Base-by-base conservation (phyloP, 169 alveolate genomes). In the Plasmodium vinckei region DNA sequence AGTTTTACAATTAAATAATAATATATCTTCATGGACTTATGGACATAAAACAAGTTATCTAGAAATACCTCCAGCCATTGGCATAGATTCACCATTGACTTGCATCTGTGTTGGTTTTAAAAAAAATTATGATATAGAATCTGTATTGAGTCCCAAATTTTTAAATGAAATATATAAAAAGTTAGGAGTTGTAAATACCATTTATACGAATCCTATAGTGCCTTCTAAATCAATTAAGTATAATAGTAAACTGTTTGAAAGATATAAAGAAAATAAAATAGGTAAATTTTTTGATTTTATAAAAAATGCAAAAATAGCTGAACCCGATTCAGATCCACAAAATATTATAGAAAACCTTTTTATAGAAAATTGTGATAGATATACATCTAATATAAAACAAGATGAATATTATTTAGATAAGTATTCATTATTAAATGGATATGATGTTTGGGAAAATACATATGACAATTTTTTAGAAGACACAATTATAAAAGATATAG, bases 91-190 rank as follows among this genome's bases (percentile, higher is more conserved):
- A 25, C 19, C 84, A 1, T 82, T 82, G 27, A 82, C 54, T 67
- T 82, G 90, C n/a, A 53, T 68, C 1, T 82, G 90, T 68, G 71
- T 82, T 5, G 47, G 44, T 42, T 5, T 82, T 13, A 56, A 68
- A 71, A 63, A 82, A 59, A 42, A 67, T 2, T 65, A 82, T 61
- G 19, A 23, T 25, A n/a, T 65, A 27, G 67, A 39, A 23, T 51
- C 63, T 12, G 46, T 72, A 13, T 51, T 61, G 1, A 69, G 90
- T 12, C 21, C 86, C 0, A 39, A 51, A 9, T 9, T 57, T 0
- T 15, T 67, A 56, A 54, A 68, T 46, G 44, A 10, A 42, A 67
- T 82, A 54, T 82, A 54, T 33, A 19, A 82, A 12, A 82, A 82
- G 44, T n/a, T 82, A 7, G 21, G 42, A 15, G 64, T 77, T 47